These are phyloP conservation scores for Apiotrichum laibachii DNA, from an alignment of 1,284 basidiomycete species.

Conservation along the genomic window DNA sequence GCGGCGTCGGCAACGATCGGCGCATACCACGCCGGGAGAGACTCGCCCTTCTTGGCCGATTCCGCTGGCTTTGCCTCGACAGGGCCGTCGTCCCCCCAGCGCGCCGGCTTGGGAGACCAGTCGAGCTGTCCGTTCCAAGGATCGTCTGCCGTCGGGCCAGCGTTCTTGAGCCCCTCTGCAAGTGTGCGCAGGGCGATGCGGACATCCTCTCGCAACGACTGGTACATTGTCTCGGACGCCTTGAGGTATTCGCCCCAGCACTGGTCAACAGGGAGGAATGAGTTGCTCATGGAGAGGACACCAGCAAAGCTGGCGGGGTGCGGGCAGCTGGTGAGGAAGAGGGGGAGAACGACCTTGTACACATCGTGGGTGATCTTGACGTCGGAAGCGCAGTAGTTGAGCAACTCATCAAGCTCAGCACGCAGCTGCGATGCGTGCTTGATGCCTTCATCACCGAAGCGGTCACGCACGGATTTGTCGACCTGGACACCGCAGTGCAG, in stretches of 20 bases:
- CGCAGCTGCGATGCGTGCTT: constrained; percentile 59
- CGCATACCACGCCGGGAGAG: constrained; percentile 29
- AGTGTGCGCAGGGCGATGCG: constrained; percentile 63
- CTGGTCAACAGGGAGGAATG: constrained; percentile 85
- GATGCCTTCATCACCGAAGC: constrained; percentile 59
- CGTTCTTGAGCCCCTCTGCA: constrained; percentile 61
- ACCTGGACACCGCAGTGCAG: constrained; percentile 81
- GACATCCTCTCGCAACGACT: constrained; percentile 71
- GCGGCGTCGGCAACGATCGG: constrained; percentile 16
- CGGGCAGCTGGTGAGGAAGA: constrained; percentile 79
- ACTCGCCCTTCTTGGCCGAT: neutral
- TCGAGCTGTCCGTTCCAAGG: constrained; percentile 89
- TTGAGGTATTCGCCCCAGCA: constrained; percentile 80
- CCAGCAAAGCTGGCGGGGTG: constrained; percentile 93
- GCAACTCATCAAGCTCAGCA: constrained; percentile 67
- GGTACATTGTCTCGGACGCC: constrained; percentile 74
- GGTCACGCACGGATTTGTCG: constrained; percentile 75
- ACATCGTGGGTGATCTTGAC: constrained; percentile 82
- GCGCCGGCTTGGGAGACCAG: constrained; percentile 88
- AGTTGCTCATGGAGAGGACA: constrained; percentile 84
- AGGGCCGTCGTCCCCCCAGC: constrained; percentile 48
- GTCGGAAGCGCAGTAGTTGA: constrained; percentile 86
- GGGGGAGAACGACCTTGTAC: constrained; percentile 74
- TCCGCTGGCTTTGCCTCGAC: neutral
- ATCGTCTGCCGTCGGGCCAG: constrained; percentile 59